Evolutionary conservation across 1,284 basidiomycete genomes (phyloP).

Genomic region (Earliella scabrosa): DNA sequence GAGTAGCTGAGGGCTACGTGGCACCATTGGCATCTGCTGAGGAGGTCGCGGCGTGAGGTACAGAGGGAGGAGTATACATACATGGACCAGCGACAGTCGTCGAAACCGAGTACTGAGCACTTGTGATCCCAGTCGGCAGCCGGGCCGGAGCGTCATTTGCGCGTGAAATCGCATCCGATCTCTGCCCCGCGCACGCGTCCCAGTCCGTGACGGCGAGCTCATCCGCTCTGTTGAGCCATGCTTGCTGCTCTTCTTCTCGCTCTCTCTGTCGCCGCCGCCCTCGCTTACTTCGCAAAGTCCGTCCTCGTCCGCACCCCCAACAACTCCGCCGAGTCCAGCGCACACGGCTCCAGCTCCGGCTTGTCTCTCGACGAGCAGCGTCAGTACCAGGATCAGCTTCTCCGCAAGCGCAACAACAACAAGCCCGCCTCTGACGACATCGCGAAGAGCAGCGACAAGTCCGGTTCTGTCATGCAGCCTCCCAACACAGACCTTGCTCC

Average conservation of each 20-base stretch:
- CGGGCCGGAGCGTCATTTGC: too few species aligned
- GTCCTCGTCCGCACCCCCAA: constrained; percentile 12
- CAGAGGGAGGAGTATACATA: too few species aligned
- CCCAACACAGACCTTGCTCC: constrained; percentile 64
- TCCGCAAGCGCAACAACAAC: constrained; percentile 18
- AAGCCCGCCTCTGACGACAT: constrained; percentile 10
- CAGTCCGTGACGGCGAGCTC: too few species aligned
- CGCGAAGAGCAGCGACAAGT: constrained; percentile 49
- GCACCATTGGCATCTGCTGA: too few species aligned
- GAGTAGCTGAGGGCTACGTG: too few species aligned
- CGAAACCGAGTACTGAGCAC: too few species aligned
- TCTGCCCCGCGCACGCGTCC: too few species aligned
- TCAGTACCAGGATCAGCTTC: constrained; percentile 20
- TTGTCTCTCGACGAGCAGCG: constrained; percentile 21
- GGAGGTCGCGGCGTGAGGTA: too few species aligned
- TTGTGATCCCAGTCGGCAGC: too few species aligned
- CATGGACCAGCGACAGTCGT: too few species aligned
- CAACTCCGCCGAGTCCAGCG: constrained; percentile 7
- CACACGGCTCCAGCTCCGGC: constrained; percentile 10
- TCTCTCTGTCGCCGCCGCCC: constrained; percentile 25
- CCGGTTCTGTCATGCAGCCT: constrained; percentile 77
- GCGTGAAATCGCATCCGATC: too few species aligned
- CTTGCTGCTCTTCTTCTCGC: constrained; percentile 22
- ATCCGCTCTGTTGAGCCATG: constrained; percentile 8
- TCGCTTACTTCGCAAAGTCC: constrained; percentile 26